Base-by-base conservation (phyloP, 768 basidiomycete species). In the Xerocomus spinulosus region DNA sequence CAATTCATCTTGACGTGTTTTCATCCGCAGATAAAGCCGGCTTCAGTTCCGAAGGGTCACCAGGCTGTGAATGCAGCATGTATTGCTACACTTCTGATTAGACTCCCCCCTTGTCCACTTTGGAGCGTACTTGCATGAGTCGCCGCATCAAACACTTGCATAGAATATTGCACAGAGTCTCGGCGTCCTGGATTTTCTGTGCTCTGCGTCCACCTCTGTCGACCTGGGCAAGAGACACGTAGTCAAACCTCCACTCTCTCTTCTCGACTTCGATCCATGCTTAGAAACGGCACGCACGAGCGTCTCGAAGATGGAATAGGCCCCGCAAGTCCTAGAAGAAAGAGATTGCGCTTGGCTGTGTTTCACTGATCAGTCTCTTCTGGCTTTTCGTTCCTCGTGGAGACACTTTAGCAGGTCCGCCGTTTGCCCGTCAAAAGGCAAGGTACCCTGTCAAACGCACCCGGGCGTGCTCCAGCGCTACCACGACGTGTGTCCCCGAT, bases 271-370 rank as follows among this genome's bases (percentile, higher is more conserved):
- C 9, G n/a, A n/a, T 30, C 56, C 34, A 67, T 68, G 60, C 50
- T 56, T 33, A 67, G 73, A 30, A 74, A 59, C 52, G 67, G 63
- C 55, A 71, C 73, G 61, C 83, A 81, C 60, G 81, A 82, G 48
- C 76, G 80, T 23, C 73, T 83, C 32, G 82, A 83, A 58, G 74
- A 76, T 29, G 82, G 82, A 14, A 71, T 79, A 64, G 81, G 82
- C 5, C 76, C 79, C 1, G 63, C 66, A 33, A 66, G 76, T 18
- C n/a, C 73, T 42, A 70, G 51, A 53, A 68, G 86, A 87, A 80
- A 64, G 85, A 79, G 68, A 75, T 87, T 46, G 79, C 76, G 3
- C 61, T 87, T 7, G 83, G 73, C 3, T 82, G 80, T 43, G 73
- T 63, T 2, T 62, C 79, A 1, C 62, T 87, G 36, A 69, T 87